These are phyloP conservation scores for Sungouiozyma intestinalis DNA, from an alignment of 805 yeast species.

Conservation along the genomic window DNA sequence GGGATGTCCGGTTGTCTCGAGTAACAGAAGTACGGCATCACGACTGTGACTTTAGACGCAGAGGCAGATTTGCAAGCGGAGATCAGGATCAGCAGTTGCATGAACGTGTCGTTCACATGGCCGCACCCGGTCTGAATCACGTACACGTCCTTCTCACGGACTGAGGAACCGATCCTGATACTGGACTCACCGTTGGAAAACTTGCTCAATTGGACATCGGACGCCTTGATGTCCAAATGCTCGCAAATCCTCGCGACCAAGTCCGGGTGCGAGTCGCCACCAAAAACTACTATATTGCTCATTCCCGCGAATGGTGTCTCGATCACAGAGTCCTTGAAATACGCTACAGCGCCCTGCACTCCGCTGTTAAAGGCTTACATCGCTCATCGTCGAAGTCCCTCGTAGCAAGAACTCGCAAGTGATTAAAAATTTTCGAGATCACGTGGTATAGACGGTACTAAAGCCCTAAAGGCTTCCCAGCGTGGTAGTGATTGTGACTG, in stretches of 20 bases:
- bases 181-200: constrained; percentile 91
- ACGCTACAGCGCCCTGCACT: too few species aligned
- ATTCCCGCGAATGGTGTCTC: constrained; percentile 1
- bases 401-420: too few species aligned
- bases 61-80: constrained; percentile 92
- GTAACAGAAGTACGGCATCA: constrained; percentile 88
- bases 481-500: not conserved
- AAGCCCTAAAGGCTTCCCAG: not conserved
- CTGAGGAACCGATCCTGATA: constrained; percentile 76
- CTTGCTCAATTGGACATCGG: constrained; percentile 53
- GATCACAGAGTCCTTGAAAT: too few species aligned
- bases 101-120: constrained; percentile 74
- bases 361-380: too few species aligned
- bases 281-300: constrained; percentile 57
- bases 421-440: not conserved
- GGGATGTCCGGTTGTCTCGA: constrained; percentile 94
- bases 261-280: constrained; percentile 83
- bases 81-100: constrained; percentile 72
- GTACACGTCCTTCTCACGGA: constrained; percentile 92
- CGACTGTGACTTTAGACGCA: constrained; percentile 82
- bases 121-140: constrained; percentile 82
- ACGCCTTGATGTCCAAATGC: constrained; percentile 63
- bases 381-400: not conserved
- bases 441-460: not conserved
- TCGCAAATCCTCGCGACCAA: constrained; percentile 68